Percentiles rank a stretch among this genome's conserved stretches.
These are phyloP conservation scores for Piloderma croceum DNA, from an alignment of 768 basidiomycete species.

Conservation along the genomic window DNA sequence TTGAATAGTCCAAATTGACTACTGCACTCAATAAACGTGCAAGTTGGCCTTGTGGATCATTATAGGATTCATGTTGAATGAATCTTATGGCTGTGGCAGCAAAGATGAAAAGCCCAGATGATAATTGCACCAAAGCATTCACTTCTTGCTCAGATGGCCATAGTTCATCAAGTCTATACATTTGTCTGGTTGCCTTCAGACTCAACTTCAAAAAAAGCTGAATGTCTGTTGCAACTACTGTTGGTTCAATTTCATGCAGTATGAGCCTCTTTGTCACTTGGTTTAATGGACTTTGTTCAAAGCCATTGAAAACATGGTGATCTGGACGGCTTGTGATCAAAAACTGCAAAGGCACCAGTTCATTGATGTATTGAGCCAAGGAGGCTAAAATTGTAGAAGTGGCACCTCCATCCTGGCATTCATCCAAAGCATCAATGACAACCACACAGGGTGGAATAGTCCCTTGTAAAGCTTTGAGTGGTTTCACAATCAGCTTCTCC, in stretches of 20 bases:
- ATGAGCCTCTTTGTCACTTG: no score
- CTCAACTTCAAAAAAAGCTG: no score
- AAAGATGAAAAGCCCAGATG: conserved; percentile 17
- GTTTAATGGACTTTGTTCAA: no score
- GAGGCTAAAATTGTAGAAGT: conserved; percentile 4
- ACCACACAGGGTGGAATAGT: conserved; percentile 7
- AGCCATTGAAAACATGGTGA: no score
- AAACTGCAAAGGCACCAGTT: not conserved
- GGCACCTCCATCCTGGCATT: conserved; percentile 12
- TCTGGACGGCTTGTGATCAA: not conserved
- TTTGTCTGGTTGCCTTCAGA: no score
- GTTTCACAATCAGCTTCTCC: conserved; percentile 14
- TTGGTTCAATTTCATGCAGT: no score
- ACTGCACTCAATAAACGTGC: conserved; percentile 1
- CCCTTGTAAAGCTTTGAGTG: conserved; percentile 4
- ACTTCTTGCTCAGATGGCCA: no score
- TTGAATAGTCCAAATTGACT: not conserved
- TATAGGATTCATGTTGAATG: conserved; percentile 7
- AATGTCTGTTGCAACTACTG: no score
- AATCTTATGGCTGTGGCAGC: no score
- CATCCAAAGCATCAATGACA: conserved; percentile 20
- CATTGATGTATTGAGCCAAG: not conserved
- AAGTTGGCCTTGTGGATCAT: no score
- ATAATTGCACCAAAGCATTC: conserved; percentile 4
- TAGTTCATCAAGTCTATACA: no score